phyloP scores from a whole-genome alignment of 2,329 filamentous ascomycete species.

The Cladophialophora chaetospira region DNA sequence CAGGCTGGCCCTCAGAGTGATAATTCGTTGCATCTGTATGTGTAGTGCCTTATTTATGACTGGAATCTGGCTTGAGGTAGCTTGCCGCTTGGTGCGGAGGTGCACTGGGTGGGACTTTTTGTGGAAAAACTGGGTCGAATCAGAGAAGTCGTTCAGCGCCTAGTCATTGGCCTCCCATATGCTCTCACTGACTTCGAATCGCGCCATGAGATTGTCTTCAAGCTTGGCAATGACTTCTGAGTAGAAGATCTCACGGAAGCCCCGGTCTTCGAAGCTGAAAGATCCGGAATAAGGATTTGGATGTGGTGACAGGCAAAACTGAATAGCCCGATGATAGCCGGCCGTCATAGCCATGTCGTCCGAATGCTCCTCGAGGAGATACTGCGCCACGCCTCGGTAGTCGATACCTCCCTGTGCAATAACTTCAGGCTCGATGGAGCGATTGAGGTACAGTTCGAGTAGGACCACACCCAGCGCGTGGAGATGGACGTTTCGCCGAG shows the following conservation, averaged over 20 bases:
- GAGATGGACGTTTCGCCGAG: neutral
- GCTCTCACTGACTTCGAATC: neutral
- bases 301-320: conserved; percentile 1
- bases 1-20: neutral
- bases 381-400: neutral
- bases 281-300: neutral
- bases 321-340: neutral
- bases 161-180: no score
- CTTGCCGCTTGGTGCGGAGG: no score
- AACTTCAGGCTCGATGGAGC: neutral
- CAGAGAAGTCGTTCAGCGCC: no score
- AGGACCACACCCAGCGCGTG: neutral
- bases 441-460: conserved; percentile 5
- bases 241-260: conserved; percentile 15
- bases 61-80: no score
- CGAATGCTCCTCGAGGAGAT: neutral
- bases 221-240: conserved; percentile 36
- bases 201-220: conserved; percentile 17
- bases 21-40: neutral
- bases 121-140: no score
- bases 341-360: conserved; percentile 2
- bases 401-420: neutral
- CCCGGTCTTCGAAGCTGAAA: conserved; percentile 9
- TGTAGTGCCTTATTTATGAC: no score
- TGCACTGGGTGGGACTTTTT: no score